Base-by-base conservation (phyloP, 306 rosid genomes). In the Alnus rubra region DNA sequence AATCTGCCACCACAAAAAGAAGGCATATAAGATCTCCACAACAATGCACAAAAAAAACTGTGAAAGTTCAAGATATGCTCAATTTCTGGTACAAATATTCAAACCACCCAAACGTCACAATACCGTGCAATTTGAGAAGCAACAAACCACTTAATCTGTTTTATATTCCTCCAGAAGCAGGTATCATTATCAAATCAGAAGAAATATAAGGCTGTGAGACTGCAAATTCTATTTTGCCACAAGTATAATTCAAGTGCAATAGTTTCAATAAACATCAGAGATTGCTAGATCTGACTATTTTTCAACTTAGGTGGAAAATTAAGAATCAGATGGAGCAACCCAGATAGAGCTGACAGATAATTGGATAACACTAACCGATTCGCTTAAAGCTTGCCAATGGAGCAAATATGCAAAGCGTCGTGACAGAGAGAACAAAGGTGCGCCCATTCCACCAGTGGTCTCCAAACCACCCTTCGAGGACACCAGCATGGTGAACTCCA, bases 381-480 rank as follows among this genome's bases (percentile, higher is more conserved):
- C 97, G 78, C 89, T 91, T 93, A 72, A 90, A 89, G 85, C 92
- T 79, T 60, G 86, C 88, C 76, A 93, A 86, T 56, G 98, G 98
- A 73, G 92, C 80, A 85, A 93, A 88, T 69, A 93, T 77, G 71
- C 62, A 78, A 45, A 88, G 81, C 30, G 95, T 88, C 15, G 93
- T 86, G 62, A 93, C 33, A 65, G 84, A 73, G 75, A 93, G 88
- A 76, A 93, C 81, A 78, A 87, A 42, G 65, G 82, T 13, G 31
- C 97, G 93, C 31, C 88, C 92, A 54, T 88, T 93, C 98, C 95
- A 93, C 98, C 97, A 91, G 14, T 87, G 88, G 52, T 59, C 87
- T 77, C 98, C 98, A 84, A 93, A 93, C 98, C 98, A 90, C 65
- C 97, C 97, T 87, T 93, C 98, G 74, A 93, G 88, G 15, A 93